These are phyloP conservation scores for Rhizophagus clarus DNA, from an alignment of 192 early-diverging fungal genomes.

Conservation along the genomic window DNA sequence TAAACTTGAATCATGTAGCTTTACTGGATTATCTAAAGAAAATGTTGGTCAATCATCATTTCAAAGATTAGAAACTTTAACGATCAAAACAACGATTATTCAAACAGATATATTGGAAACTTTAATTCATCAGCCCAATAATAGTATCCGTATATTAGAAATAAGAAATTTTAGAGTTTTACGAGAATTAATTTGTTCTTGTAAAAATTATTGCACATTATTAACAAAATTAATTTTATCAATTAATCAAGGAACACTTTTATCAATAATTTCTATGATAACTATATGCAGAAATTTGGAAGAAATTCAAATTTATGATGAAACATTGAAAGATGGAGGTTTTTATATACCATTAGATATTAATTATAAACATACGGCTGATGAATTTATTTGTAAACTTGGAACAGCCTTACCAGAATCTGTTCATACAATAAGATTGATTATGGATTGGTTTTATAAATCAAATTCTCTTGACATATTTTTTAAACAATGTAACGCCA, in stretches of 20 bases:
- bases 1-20: background rate
- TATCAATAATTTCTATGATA: background rate
- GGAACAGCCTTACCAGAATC: background rate
- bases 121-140: background rate
- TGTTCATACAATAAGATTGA: background rate
- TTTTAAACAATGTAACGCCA: background rate
- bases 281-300: background rate
- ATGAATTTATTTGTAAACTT: background rate
- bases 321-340: background rate
- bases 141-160: background rate
- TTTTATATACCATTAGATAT: background rate
- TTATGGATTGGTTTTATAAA: background rate
- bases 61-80: background rate
- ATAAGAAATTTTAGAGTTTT: background rate
- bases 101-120: background rate
- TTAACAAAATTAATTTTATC: background rate
- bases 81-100: background rate
- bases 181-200: background rate
- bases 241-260: background rate
- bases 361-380: background rate
- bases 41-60: background rate
- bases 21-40: background rate
- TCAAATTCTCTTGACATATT: background rate
- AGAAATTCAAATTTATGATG: background rate
- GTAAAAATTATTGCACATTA: background rate